Conservation (phyloP, 495 filamentous ascomycete genomes). For the Thermochaetoides thermophila region DNA sequence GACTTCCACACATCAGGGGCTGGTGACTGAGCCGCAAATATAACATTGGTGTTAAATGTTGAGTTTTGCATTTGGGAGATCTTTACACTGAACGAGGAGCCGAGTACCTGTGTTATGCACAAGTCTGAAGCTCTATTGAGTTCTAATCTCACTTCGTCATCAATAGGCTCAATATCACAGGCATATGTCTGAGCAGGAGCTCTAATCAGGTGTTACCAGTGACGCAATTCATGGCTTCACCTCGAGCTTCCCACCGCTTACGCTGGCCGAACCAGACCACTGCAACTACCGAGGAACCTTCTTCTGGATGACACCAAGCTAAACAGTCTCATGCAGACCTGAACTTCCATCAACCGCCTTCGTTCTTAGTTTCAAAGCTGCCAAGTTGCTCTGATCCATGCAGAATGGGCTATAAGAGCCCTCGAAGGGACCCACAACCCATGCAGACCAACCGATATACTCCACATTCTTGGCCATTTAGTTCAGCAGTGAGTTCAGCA, state of each 20-base stretch:
- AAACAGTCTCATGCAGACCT: constrained; percentile 31
- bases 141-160: constrained; percentile 1
- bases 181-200: no score
- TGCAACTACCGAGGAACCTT: constrained; percentile 29
- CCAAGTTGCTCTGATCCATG: constrained; percentile 27
- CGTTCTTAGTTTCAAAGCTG: constrained; percentile 33
- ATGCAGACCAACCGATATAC: constrained; percentile 40
- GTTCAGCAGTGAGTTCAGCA: constrained; percentile 30
- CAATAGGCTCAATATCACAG: not conserved
- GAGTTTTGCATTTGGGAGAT: no score
- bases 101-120: no score
- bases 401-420: constrained; percentile 33
- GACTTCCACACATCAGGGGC: no score
- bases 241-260: constrained; percentile 18
- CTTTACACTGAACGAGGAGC: no score
- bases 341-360: constrained; percentile 28
- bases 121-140: no score
- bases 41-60: no score
- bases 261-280: constrained; percentile 22
- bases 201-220: no score
- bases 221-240: constrained; percentile 3
- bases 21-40: no score
- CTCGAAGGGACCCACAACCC: constrained; percentile 39
- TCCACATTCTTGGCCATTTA: constrained; percentile 35
- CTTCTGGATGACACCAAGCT: constrained; percentile 29